Conservation (phyloP, 2,329 filamentous ascomycete genomes). For the Purpureocillium takamizusanense region DNA sequence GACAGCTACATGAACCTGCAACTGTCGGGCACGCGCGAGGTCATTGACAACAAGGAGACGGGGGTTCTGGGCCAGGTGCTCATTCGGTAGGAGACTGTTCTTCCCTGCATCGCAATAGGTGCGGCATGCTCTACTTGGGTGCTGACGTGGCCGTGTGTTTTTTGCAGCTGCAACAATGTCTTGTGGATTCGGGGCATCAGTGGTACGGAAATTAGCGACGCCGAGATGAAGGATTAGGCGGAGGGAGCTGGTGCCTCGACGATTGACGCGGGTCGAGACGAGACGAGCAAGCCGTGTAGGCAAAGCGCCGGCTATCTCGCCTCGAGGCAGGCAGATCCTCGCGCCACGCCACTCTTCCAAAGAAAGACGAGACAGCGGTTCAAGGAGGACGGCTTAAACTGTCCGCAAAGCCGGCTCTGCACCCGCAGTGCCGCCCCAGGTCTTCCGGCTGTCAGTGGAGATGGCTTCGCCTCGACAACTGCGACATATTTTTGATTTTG, state of each 20-base stretch:
- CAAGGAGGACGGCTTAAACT: too few species aligned
- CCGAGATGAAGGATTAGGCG: not conserved
- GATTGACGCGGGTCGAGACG: not conserved
- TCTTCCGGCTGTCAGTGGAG: too few species aligned
- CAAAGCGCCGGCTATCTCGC: too few species aligned
- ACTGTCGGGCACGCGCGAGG: conserved; percentile 84
- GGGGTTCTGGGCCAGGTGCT: conserved; percentile 83
- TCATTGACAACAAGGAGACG: conserved; percentile 76
- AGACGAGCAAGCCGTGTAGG: too few species aligned
- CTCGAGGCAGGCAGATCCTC: too few species aligned
- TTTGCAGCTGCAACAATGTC: conserved; percentile 82
- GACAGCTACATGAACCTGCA: conserved; percentile 99
- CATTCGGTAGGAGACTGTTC: conserved; percentile 65
- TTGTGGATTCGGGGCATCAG: conserved; percentile 68
- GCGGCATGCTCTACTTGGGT: too few species aligned
- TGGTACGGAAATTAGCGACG: conserved; percentile 50
- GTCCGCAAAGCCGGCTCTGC: too few species aligned
- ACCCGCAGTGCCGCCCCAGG: too few species aligned
- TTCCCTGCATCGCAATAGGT: not conserved
- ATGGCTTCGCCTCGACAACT: too few species aligned
- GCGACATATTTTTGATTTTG: too few species aligned
- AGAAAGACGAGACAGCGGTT: too few species aligned
- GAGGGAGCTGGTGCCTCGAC: not conserved
- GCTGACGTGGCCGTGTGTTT: conserved; percentile 1
- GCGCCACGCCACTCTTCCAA: too few species aligned